Percentiles rank a stretch among this genome's conserved stretches.
phyloP scores from a whole-genome alignment of 2,329 filamentous ascomycete species.

The Xylariaceae sp. region DNA sequence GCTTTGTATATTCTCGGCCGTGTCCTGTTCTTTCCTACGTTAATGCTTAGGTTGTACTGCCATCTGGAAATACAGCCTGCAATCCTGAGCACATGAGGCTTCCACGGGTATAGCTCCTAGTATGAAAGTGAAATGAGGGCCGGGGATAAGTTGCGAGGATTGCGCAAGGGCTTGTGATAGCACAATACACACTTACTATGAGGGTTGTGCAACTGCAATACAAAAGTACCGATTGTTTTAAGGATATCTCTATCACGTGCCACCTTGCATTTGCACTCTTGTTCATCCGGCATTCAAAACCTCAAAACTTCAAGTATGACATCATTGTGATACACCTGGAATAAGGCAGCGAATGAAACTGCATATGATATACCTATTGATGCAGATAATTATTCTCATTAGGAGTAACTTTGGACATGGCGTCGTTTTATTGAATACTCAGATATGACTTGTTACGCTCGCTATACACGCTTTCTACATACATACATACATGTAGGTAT shows the following conservation, averaged over 20 bases:
- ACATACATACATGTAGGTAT: background rate
- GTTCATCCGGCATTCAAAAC: no score
- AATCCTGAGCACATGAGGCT: slow-evolving; percentile 1
- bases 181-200: slow-evolving; percentile 23
- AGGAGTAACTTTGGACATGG: no score
- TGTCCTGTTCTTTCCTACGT: slow-evolving; percentile 1
- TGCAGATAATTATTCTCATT: no score
- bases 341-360: no score
- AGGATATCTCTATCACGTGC: no score
- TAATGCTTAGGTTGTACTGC: slow-evolving; percentile 7
- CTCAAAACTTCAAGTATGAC: no score
- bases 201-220: slow-evolving; percentile 23
- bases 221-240: slow-evolving; percentile 18
- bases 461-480: no score
- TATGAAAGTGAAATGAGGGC: no score
- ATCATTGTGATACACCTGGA: no score
- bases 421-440: no score
- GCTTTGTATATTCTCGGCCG: slow-evolving; percentile 14
- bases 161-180: slow-evolving; percentile 4
- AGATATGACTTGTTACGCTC: background rate
- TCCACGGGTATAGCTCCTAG: background rate
- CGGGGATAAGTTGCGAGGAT: slow-evolving; percentile 2
- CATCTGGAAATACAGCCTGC: slow-evolving; percentile 2
- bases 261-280: no score
- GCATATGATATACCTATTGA: no score